Evolutionary conservation across 1,139 yeast genomes (phyloP).

Genomic region (Dujonia santamariae): DNA sequence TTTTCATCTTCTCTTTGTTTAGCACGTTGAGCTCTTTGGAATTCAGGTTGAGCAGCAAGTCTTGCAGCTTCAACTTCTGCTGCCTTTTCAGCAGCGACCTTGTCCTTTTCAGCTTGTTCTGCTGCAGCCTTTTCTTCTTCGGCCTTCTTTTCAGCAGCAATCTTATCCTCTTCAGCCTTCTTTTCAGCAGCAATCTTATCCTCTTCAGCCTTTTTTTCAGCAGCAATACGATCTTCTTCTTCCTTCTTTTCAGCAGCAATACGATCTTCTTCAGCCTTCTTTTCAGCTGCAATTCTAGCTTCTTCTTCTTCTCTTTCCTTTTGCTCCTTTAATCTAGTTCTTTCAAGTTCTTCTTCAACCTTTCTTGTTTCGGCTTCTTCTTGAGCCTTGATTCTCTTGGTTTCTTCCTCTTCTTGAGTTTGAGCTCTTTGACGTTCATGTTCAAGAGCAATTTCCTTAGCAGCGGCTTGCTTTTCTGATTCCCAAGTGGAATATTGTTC

Average conservation of each 20-base stretch:
- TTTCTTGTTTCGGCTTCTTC: conserved; percentile 45
- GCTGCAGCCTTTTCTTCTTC: conserved; percentile 14
- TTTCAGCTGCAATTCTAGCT: conserved; percentile 16
- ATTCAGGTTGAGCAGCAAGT: conserved; percentile 16
- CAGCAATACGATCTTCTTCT: conserved; percentile 16
- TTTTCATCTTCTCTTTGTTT: conserved; percentile 27
- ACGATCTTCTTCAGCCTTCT: conserved; percentile 17
- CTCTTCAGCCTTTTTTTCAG: conserved; percentile 16
- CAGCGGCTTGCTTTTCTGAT: conserved; percentile 37
- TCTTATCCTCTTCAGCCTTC: conserved; percentile 9
- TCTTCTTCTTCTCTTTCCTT: conserved; percentile 24
- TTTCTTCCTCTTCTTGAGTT: conserved; percentile 48
- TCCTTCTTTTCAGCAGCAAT: conserved; percentile 18
- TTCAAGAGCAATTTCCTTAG: conserved; percentile 39
- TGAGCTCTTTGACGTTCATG: conserved; percentile 45
- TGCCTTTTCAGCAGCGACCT: conserved; percentile 10
- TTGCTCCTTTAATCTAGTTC: conserved; percentile 25
- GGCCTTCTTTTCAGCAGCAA: conserved; percentile 17
- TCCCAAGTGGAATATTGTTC: conserved; percentile 42
- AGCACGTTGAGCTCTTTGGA: conserved; percentile 25
- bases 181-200: conserved; percentile 12
- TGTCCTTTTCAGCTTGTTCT: conserved; percentile 14
- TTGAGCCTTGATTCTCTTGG: conserved; percentile 36
- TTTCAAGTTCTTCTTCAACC: conserved; percentile 32
- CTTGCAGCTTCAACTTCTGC: conserved; percentile 15